These are phyloP conservation scores for Trapa bicornis DNA, from an alignment of 345 rosid genomes.

Conservation along the genomic window DNA sequence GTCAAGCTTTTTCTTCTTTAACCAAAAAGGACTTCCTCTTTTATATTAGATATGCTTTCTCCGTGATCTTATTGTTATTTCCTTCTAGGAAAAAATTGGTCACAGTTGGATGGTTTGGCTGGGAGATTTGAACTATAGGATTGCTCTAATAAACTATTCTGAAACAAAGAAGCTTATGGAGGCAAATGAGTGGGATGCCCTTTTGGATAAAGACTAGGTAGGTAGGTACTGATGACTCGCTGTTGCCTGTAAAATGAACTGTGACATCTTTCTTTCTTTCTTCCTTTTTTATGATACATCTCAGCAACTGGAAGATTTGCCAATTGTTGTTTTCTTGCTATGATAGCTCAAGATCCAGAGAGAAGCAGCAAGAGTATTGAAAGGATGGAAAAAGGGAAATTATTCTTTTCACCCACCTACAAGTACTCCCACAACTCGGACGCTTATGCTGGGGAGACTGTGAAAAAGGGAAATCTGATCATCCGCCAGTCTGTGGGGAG, in stretches of 20 bases:
- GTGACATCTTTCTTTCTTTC: not conserved
- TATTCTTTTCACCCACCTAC: slow-evolving; percentile 81
- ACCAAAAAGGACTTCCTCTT: not conserved
- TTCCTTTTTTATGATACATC: not conserved
- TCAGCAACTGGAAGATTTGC: not conserved
- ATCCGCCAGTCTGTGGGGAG: slow-evolving; percentile 62
- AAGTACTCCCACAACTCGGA: slow-evolving; percentile 81
- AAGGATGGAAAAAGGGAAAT: slow-evolving; percentile 86
- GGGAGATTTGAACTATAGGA: slow-evolving; percentile 89
- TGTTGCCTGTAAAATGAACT: not conserved
- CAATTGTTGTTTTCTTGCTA: slow-evolving; percentile 2
- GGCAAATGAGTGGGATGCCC: slow-evolving; percentile 44
- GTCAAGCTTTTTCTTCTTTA: not conserved
- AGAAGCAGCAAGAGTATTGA: slow-evolving; percentile 79
- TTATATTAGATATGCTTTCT: not conserved
- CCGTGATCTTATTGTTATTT: slow-evolving; percentile 1
- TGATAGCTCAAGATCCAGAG: slow-evolving; percentile 75
- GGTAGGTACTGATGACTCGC: not conserved
- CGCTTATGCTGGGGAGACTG: slow-evolving; percentile 59
- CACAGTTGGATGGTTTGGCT: slow-evolving; percentile 78
- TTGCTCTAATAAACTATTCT: slow-evolving; percentile 55
- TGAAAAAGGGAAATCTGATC: slow-evolving; percentile 63
- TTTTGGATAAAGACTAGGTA: slow-evolving; percentile 86
- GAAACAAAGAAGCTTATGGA: slow-evolving; percentile 61
- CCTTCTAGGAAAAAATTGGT: not conserved